These are phyloP conservation scores for Epichloe bromicola DNA, from an alignment of 2,329 filamentous ascomycete genomes.

Conservation along the genomic window DNA sequence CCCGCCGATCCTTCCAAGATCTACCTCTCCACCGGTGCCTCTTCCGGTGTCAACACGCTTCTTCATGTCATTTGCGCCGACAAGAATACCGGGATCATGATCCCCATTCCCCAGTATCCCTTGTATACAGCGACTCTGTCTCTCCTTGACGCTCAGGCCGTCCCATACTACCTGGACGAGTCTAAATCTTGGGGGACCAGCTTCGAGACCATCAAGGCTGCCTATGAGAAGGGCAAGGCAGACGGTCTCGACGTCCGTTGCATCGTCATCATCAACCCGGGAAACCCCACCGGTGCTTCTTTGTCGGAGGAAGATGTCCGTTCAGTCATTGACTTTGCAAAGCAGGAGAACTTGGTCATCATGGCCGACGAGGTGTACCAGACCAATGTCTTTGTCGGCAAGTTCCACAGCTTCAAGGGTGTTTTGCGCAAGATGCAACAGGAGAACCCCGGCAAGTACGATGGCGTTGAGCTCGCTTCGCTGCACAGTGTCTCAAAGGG, in stretches of 20 bases:
- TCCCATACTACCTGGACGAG: slow-evolving; percentile 92
- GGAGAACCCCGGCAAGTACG: slow-evolving; percentile 61
- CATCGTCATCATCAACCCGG: slow-evolving; percentile 96
- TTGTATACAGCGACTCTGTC: slow-evolving; percentile 90
- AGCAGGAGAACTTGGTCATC: slow-evolving; percentile 72
- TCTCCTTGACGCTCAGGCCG: slow-evolving; percentile 70
- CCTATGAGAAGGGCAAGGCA: slow-evolving; percentile 60
- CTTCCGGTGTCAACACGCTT: slow-evolving; percentile 87
- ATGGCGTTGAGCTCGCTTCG: slow-evolving; percentile 76
- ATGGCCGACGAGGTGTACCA: slow-evolving; percentile 98
- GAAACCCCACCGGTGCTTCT: slow-evolving; percentile 89
- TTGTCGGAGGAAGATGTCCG: slow-evolving; percentile 68
- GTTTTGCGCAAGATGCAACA: slow-evolving; percentile 71
- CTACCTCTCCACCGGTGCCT: slow-evolving; percentile 85
- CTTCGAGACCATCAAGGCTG: slow-evolving; percentile 58
- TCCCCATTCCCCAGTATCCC: slow-evolving; percentile 95
- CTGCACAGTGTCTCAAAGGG: slow-evolving; percentile 94
- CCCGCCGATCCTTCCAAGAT: slow-evolving; percentile 68
- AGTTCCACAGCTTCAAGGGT: slow-evolving; percentile 94
- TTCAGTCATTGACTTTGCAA: slow-evolving; percentile 75
- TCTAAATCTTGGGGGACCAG: slow-evolving; percentile 77
- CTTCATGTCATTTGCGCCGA: slow-evolving; percentile 76
- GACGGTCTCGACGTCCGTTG: slow-evolving; percentile 79
- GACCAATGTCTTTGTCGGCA: slow-evolving; percentile 90
- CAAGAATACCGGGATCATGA: slow-evolving; percentile 68